Evolutionary conservation across 345 rosid species (phyloP).

Genomic region (Murraya paniculata): DNA sequence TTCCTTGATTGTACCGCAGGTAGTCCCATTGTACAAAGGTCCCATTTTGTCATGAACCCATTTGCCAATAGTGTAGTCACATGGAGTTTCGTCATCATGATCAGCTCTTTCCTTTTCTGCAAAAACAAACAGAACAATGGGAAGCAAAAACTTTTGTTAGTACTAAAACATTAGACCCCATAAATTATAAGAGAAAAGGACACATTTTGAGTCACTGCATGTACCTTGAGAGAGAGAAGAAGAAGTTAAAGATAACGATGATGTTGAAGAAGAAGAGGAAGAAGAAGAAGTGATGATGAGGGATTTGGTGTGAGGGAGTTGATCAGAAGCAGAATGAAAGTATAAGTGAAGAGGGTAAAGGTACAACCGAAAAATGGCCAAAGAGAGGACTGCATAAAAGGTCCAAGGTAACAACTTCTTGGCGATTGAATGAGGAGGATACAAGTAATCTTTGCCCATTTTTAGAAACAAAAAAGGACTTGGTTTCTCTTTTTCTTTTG

Average conservation of each 20-base stretch:
- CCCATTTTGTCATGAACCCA: slow-evolving; percentile 73
- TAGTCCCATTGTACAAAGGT: slow-evolving; percentile 74
- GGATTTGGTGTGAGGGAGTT: slow-evolving; percentile 17
- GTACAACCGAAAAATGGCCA: slow-evolving; percentile 48
- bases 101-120: slow-evolving; percentile 39
- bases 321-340: slow-evolving; percentile 18
- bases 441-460: slow-evolving; percentile 42
- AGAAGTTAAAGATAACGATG: slow-evolving; percentile 11
- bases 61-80: slow-evolving; percentile 69
- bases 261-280: slow-evolving; percentile 8
- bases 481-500: neutral
- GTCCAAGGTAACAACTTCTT: slow-evolving; percentile 46
- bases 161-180: too few species aligned
- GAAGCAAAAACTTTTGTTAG: neutral
- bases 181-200: neutral
- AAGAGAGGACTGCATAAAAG: slow-evolving; percentile 35
- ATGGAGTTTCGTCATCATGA: slow-evolving; percentile 27
- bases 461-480: neutral
- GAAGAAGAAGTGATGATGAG: slow-evolving; percentile 23
- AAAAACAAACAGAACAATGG: neutral
- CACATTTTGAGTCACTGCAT: neutral
- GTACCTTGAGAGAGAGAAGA: slow-evolving; percentile 29
- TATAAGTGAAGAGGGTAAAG: slow-evolving; percentile 34
- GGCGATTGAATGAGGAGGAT: slow-evolving; percentile 19
- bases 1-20: slow-evolving; percentile 77